Conservation (phyloP, 2,329 filamentous ascomycete species). For the Camptophora hylomeconis region DNA sequence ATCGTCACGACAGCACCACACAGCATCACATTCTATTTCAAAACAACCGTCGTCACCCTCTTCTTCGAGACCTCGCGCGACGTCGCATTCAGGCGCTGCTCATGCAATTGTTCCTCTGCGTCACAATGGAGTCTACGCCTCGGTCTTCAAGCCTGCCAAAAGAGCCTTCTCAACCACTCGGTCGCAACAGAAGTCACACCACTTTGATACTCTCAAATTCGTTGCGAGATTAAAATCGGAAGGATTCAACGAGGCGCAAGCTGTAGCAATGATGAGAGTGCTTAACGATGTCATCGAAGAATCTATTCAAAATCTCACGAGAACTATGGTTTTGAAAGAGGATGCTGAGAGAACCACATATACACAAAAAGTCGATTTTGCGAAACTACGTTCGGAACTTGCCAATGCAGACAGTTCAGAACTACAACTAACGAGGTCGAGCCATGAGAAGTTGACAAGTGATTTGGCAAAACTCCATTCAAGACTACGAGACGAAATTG, state of each 20-base stretch:
- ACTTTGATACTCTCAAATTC: constrained; percentile 97
- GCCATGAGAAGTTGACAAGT: constrained; percentile 85
- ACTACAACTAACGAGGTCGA: constrained; percentile 70
- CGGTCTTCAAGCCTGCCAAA: constrained; percentile 27
- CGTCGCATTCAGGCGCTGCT: constrained; percentile 7
- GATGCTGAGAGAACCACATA: constrained; percentile 47
- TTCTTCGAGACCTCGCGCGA: constrained; percentile 3
- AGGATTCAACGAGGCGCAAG: constrained; percentile 89
- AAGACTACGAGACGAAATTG: constrained; percentile 82
- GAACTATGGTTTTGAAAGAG: constrained; percentile 95
- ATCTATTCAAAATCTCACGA: constrained; percentile 92
- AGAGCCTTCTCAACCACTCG: constrained; percentile 51
- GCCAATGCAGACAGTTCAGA: constrained; percentile 86
- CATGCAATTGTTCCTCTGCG: constrained; percentile 22
- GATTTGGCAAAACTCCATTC: constrained; percentile 90
- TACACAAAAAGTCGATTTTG: constrained; percentile 90
- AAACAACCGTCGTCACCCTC: constrained; percentile 3
- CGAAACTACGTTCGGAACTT: constrained; percentile 88
- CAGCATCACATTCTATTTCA: constrained; percentile 1
- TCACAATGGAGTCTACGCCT: constrained; percentile 36
- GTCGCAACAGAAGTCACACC: constrained; percentile 60
- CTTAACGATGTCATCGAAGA: constrained; percentile 95
- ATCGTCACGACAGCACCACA: constrained; percentile 2
- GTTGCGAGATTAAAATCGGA: constrained; percentile 80
- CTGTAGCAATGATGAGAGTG: constrained; percentile 97